Percentiles rank a stretch among this genome's conserved stretches.
phyloP scores from a whole-genome alignment of 768 basidiomycete species.

The Grammothele lineata region DNA sequence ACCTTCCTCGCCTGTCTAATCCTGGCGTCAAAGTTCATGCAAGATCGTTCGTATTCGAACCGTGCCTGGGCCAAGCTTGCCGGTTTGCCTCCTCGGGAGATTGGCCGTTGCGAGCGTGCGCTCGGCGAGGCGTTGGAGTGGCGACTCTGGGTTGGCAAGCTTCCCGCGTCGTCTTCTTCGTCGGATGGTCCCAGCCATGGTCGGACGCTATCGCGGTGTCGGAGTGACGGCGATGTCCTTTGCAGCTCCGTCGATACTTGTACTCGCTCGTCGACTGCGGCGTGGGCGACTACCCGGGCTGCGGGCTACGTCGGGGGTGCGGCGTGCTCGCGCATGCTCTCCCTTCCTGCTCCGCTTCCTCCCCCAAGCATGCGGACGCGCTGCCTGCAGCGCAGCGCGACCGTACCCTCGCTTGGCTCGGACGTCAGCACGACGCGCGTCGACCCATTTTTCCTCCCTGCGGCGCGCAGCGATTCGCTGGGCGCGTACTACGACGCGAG shows the following conservation, averaged over 20 bases:
- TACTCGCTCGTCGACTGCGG: constrained; percentile 8
- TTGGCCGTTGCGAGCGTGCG: constrained; percentile 84
- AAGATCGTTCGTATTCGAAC: constrained; percentile 92
- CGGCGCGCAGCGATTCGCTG: neutral
- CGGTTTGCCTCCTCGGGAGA: constrained; percentile 82
- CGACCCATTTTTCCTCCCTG: constrained; percentile 1
- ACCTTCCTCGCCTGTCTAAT: constrained; percentile 88
- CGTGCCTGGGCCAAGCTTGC: constrained; percentile 92
- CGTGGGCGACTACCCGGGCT: constrained; percentile 14
- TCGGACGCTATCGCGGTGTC: constrained; percentile 16
- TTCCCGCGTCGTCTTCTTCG: constrained; percentile 13
- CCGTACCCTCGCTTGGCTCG: constrained; percentile 14
- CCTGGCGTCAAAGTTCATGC: constrained; percentile 87
- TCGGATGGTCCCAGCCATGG: constrained; percentile 6
- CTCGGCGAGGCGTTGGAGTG: constrained; percentile 84
- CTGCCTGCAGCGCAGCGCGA: constrained; percentile 18
- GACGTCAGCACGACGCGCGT: constrained; percentile 1
- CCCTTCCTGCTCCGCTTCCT: constrained; percentile 8
- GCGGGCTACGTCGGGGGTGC: constrained; percentile 3
- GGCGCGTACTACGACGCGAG: constrained; percentile 1
- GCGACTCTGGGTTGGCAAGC: constrained; percentile 91
- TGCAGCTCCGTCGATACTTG: constrained; percentile 1
- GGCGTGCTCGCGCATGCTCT: neutral
- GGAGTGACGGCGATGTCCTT: constrained; percentile 20
- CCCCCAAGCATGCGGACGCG: constrained; percentile 3